phyloP scores from a whole-genome alignment of 331 rosid genomes.

The Rhamnella rubrinervis region DNA sequence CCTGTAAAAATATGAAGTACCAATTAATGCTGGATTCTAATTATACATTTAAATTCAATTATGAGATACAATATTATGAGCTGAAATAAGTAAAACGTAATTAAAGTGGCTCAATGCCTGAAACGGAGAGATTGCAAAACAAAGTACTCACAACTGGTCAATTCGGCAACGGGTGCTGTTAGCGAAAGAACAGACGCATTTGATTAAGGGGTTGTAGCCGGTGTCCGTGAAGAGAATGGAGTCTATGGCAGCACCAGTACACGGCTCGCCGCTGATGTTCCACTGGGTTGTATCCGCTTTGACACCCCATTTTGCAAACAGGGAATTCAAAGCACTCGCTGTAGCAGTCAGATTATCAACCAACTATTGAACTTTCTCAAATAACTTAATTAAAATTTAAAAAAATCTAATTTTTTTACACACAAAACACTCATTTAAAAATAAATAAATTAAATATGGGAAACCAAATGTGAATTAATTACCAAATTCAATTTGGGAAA shows the following conservation, averaged over 20 bases:
- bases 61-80: too few species aligned
- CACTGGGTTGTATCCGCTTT: conserved; percentile 34
- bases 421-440: too few species aligned
- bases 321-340: conserved; percentile 59
- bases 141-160: conserved; percentile 41
- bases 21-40: too few species aligned
- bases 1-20: conserved; percentile 32
- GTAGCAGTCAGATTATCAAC: neutral
- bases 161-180: conserved; percentile 53
- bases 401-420: too few species aligned
- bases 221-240: neutral
- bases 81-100: too few species aligned
- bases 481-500: too few species aligned
- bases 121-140: neutral
- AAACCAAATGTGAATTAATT: too few species aligned
- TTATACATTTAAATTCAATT: too few species aligned
- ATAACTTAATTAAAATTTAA: too few species aligned
- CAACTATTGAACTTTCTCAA: too few species aligned
- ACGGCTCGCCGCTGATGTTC: conserved; percentile 65
- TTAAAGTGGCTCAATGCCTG: too few species aligned
- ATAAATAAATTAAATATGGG: too few species aligned
- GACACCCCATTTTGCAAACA: conserved; percentile 54
- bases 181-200: conserved; percentile 55
- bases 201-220: conserved; percentile 57
- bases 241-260: conserved; percentile 64